Conservation (phyloP, 805 yeast genomes). For the Kluyveromyces lactis region DNA sequence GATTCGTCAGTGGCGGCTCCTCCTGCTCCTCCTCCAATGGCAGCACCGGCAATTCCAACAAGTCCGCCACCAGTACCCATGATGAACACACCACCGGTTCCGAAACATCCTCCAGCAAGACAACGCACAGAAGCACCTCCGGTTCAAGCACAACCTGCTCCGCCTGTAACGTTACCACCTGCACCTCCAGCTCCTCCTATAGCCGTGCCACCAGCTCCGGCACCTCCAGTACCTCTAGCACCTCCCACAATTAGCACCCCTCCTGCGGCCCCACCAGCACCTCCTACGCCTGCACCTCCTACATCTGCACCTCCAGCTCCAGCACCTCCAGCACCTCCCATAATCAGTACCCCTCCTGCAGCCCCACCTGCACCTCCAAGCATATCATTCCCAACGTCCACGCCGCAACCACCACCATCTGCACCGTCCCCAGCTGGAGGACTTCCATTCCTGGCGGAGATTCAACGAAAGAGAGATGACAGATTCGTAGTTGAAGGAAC, state of each 20-base stretch:
- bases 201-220: slow-evolving; percentile 16
- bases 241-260: slow-evolving; percentile 10
- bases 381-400: slow-evolving; percentile 19
- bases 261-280: slow-evolving; percentile 19
- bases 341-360: slow-evolving; percentile 19
- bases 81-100: not conserved
- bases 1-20: slow-evolving; percentile 9
- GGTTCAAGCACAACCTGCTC: slow-evolving; percentile 11
- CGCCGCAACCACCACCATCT: slow-evolving; percentile 14
- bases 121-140: not conserved
- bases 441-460: slow-evolving; percentile 43
- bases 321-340: slow-evolving; percentile 17
- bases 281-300: slow-evolving; percentile 16
- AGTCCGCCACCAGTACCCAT: slow-evolving; percentile 5
- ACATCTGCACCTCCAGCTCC: slow-evolving; percentile 18
- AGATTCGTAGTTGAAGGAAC: slow-evolving; percentile 34
- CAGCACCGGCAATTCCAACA: slow-evolving; percentile 11
- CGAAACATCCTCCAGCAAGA: too few relatives aligned
- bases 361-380: slow-evolving; percentile 13
- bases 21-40: slow-evolving; percentile 13
- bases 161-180: slow-evolving; percentile 20
- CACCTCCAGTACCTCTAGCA: slow-evolving; percentile 14
- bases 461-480: slow-evolving; percentile 41
- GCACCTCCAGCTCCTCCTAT: slow-evolving; percentile 20
- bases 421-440: slow-evolving; percentile 14